Evolutionary conservation across 2,329 filamentous ascomycete species (phyloP).

Genomic region (Arthrobotrys pseudoclavata): DNA sequence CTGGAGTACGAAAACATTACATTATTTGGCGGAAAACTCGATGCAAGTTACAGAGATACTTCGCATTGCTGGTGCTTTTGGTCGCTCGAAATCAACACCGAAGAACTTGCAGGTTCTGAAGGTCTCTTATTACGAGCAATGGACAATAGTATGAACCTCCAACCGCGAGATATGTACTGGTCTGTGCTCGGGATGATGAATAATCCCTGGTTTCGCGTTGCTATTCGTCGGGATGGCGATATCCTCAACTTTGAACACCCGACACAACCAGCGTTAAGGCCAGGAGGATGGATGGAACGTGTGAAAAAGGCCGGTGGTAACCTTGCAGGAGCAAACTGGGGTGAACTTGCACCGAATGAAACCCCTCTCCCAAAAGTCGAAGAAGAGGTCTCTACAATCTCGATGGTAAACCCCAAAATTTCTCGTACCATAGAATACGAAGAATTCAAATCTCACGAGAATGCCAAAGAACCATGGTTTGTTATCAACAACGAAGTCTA

Average conservation of each 20-base stretch:
- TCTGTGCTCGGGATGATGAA: constrained; percentile 98
- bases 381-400: constrained; percentile 64
- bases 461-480: constrained; percentile 81
- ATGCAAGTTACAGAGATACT: constrained; percentile 84
- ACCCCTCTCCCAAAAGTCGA: constrained; percentile 74
- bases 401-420: constrained; percentile 80
- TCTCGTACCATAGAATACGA: constrained; percentile 76
- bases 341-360: constrained; percentile 74
- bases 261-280: constrained; percentile 80
- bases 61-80: constrained; percentile 96
- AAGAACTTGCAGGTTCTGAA: constrained; percentile 74
- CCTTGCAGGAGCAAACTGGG: constrained; percentile 85
- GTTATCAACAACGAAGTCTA: constrained; percentile 90
- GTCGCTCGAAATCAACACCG: constrained; percentile 77
- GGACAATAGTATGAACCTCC: constrained; percentile 88
- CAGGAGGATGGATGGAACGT: constrained; percentile 93
- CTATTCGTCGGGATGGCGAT: constrained; percentile 75
- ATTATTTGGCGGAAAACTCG: constrained; percentile 81
- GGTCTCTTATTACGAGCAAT: constrained; percentile 87
- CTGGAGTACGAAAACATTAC: constrained; percentile 71
- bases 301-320: constrained; percentile 87
- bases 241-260: constrained; percentile 86
- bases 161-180: constrained; percentile 97
- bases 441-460: constrained; percentile 78
- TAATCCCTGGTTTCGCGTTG: constrained; percentile 90